These are phyloP conservation scores for Tetraselmis striata DNA, from an alignment of 139 green algal genomes.

Conservation along the genomic window DNA sequence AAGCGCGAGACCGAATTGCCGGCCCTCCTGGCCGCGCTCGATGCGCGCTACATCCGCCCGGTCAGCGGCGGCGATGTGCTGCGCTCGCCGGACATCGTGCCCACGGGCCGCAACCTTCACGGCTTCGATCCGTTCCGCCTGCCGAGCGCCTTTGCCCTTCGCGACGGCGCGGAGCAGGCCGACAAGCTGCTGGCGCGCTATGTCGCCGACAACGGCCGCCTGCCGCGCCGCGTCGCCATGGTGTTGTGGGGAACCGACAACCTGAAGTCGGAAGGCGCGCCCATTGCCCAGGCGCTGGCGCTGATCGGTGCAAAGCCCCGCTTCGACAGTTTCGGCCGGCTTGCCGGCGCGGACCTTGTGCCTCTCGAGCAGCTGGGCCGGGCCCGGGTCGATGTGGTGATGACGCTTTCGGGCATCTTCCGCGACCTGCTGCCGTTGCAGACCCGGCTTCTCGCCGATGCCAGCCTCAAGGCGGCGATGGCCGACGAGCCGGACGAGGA, in stretches of 20 bases:
- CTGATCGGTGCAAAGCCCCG: slow-evolving; percentile 92
- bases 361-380: slow-evolving; percentile 93
- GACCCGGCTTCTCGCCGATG: slow-evolving; percentile 95
- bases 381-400: slow-evolving; percentile 95
- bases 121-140: slow-evolving; percentile 96
- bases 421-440: slow-evolving; percentile 97
- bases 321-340: slow-evolving; percentile 87
- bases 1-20: slow-evolving; percentile 98
- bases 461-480: slow-evolving; percentile 96
- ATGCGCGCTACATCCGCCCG: slow-evolving; percentile 86
- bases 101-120: slow-evolving; percentile 99
- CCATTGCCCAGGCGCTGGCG: slow-evolving; percentile 86
- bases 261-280: slow-evolving; percentile 99
- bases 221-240: slow-evolving; percentile 93
- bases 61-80: slow-evolving; percentile 97
- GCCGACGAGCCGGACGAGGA: slow-evolving; percentile 95
- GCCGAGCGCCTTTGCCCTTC: slow-evolving; percentile 74
- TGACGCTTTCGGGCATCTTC: slow-evolving; percentile 99
- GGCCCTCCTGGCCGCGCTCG: slow-evolving; percentile 74
- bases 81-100: slow-evolving; percentile 93
- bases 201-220: slow-evolving; percentile 78
- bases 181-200: slow-evolving; percentile 90
- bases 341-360: slow-evolving; percentile 99
- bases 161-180: slow-evolving; percentile 78
- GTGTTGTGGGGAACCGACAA: slow-evolving; percentile 99